Percentiles rank a stretch among this genome's conserved stretches.
Conservation (phyloP, 202 grass and related monocot genomes). For the Panicum hallii region DNA sequence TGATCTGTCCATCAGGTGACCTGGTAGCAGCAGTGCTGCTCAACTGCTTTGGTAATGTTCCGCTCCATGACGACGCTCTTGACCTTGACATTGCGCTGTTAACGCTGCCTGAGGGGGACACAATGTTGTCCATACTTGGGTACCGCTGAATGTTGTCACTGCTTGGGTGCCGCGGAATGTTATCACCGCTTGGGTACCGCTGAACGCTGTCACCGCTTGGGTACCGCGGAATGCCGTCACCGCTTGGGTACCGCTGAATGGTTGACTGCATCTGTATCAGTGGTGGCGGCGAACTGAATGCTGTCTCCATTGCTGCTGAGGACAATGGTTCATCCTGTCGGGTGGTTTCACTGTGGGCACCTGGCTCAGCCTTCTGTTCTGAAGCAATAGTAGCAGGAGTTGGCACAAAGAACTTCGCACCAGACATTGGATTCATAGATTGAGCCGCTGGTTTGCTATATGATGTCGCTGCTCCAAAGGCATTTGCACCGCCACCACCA, state of each 20-base stretch:
- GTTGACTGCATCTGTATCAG: constrained; percentile 28
- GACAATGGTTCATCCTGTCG: constrained; percentile 34
- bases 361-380: constrained; percentile 36
- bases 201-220: no score
- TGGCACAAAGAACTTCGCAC: constrained; percentile 82
- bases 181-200: no score
- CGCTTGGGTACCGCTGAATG: constrained; percentile 63
- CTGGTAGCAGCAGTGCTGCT: constrained; percentile 24
- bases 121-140: constrained; percentile 69
- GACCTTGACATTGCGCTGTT: constrained; percentile 47
- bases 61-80: constrained; percentile 82
- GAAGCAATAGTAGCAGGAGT: constrained; percentile 41
- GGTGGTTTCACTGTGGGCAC: constrained; percentile 26
- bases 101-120: constrained; percentile 43
- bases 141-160: constrained; percentile 64
- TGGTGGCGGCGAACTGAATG: constrained; percentile 48
- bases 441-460: constrained; percentile 65
- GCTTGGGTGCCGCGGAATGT: no score
- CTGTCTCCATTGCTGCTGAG: constrained; percentile 35
- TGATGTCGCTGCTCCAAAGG: constrained; percentile 31
- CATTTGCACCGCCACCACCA: constrained; percentile 44
- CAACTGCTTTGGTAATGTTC: constrained; percentile 54
- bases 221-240: no score
- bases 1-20: constrained; percentile 39
- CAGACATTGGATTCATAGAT: constrained; percentile 51